These are phyloP conservation scores for Sodiomyces alkalinus DNA, from an alignment of 2,329 filamentous ascomycete species.

Conservation along the genomic window DNA sequence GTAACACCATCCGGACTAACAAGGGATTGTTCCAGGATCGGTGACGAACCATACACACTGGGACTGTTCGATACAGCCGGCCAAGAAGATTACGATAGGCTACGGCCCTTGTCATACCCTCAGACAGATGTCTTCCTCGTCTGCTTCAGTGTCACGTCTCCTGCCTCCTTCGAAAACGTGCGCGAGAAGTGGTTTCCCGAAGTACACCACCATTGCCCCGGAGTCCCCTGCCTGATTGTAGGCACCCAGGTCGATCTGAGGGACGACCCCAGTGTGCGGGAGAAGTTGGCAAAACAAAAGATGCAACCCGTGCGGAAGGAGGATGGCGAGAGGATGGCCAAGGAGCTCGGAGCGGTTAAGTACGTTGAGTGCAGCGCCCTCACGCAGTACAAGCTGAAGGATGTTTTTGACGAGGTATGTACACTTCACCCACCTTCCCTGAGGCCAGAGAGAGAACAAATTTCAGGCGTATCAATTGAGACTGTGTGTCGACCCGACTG, in stretches of 20 bases:
- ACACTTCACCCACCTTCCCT: not conserved
- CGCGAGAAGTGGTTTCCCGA: conserved; percentile 98
- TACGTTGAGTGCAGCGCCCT: conserved; percentile 97
- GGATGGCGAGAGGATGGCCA: conserved; percentile 91
- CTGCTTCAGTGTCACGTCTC: conserved; percentile 96
- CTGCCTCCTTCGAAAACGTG: conserved; percentile 97
- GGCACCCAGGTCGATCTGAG: conserved; percentile 94
- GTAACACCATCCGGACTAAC: conserved; percentile 1
- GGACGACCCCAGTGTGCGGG: conserved; percentile 71
- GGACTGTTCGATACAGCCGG: conserved; percentile 97
- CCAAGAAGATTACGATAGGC: conserved; percentile 97
- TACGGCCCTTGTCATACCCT: conserved; percentile 91
- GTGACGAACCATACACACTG: conserved; percentile 94
- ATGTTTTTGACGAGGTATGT: conserved; percentile 94
- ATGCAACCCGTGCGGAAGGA: conserved; percentile 87
- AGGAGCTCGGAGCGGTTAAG: conserved; percentile 93
- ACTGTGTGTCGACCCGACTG: conserved; percentile 1
- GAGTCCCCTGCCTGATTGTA: conserved; percentile 93
- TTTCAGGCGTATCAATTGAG: too few species aligned
- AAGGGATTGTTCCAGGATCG: conserved; percentile 57
- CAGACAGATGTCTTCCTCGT: conserved; percentile 98
- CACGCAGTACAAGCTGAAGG: conserved; percentile 97
- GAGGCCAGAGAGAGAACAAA: too few species aligned
- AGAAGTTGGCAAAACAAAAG: conserved; percentile 91
- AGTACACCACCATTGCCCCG: conserved; percentile 95